Evolutionary conservation across 2,329 filamentous ascomycete species (phyloP).

Genomic region (Zarea fungicola): DNA sequence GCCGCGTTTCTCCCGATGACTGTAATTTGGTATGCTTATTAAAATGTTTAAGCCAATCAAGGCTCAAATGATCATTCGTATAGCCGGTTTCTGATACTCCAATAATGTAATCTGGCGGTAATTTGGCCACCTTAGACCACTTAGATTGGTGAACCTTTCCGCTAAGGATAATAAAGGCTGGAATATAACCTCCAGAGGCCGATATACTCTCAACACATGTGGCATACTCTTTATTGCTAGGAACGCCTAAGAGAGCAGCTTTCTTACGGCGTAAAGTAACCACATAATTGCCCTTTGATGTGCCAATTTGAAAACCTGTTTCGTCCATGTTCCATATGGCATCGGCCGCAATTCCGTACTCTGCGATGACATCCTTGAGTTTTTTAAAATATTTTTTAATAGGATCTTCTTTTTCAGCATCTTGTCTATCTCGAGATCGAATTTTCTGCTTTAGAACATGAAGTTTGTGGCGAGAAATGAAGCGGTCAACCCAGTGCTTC

Average conservation of each 20-base stretch:
- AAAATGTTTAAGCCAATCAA: conserved; percentile 12
- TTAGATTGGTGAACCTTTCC: conserved; percentile 1
- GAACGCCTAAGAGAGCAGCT: background rate
- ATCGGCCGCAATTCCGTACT: conserved; percentile 7
- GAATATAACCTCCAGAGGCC: background rate
- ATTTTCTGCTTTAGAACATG: conserved; percentile 9
- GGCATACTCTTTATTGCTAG: conserved; percentile 9
- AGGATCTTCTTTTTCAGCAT: background rate
- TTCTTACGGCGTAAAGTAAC: conserved; percentile 5
- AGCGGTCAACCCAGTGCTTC: conserved; percentile 12
- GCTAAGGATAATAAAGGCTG: conserved; percentile 9
- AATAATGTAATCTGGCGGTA: conserved; percentile 10
- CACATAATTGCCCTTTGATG: conserved; percentile 6
- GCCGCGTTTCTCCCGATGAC: background rate
- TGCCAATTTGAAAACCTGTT: conserved; percentile 14
- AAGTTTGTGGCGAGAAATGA: conserved; percentile 9
- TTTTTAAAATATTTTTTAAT: conserved; percentile 8
- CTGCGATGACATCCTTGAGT: conserved; percentile 4
- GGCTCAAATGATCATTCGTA: conserved; percentile 8
- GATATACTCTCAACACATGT: conserved; percentile 15
- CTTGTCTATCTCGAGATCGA: conserved; percentile 7
- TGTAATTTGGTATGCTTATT: background rate
- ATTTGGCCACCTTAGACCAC: conserved; percentile 11
- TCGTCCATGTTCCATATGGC: conserved; percentile 16
- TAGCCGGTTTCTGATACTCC: conserved; percentile 5